These are phyloP conservation scores for Lasiodiplodia sp. DNA, from an alignment of 2,329 filamentous ascomycete species.

Conservation along the genomic window DNA sequence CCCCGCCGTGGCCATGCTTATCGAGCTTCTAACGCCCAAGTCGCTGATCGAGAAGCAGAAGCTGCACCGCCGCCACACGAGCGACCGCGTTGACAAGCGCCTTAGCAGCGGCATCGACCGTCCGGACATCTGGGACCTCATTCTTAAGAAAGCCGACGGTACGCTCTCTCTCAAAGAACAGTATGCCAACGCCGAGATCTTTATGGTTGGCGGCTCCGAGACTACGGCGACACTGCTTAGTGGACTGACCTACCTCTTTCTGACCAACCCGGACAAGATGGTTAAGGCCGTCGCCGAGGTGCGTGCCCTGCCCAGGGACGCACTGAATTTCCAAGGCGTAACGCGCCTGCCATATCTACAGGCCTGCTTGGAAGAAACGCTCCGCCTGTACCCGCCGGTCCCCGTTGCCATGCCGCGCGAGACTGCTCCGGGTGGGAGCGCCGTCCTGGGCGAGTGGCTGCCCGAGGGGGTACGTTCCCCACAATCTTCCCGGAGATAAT, in stretches of 20 bases:
- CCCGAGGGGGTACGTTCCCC: conserved; percentile 35
- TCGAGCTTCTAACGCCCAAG: background rate
- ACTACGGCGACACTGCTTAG: conserved; percentile 53
- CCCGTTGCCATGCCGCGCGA: conserved; percentile 42
- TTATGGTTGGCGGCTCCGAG: conserved; percentile 55
- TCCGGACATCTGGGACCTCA: conserved; percentile 49
- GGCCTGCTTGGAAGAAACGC: conserved; percentile 50
- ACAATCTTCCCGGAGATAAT: background rate
- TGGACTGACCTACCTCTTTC: conserved; percentile 46
- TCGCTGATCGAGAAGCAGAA: background rate
- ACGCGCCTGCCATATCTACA: conserved; percentile 46
- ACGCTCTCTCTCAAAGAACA: conserved; percentile 44
- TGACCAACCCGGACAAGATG: conserved; percentile 38
- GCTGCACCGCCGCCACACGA: background rate
- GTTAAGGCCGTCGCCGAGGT: conserved; percentile 40
- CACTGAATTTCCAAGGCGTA: conserved; percentile 45
- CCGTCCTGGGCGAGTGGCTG: conserved; percentile 46
- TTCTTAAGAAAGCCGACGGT: conserved; percentile 38
- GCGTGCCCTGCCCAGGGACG: conserved; percentile 36
- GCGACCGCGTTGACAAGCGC: conserved; percentile 35
- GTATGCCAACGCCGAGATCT: conserved; percentile 45
- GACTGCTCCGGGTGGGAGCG: conserved; percentile 45
- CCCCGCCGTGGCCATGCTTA: background rate
- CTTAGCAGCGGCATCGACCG: conserved; percentile 31
- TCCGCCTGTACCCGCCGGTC: conserved; percentile 53